A percentile compares a stretch with the other conserved stretches of the same genome.
Conservation (phyloP, 345 rosid species). For the Erysimum cheiranthoides region DNA sequence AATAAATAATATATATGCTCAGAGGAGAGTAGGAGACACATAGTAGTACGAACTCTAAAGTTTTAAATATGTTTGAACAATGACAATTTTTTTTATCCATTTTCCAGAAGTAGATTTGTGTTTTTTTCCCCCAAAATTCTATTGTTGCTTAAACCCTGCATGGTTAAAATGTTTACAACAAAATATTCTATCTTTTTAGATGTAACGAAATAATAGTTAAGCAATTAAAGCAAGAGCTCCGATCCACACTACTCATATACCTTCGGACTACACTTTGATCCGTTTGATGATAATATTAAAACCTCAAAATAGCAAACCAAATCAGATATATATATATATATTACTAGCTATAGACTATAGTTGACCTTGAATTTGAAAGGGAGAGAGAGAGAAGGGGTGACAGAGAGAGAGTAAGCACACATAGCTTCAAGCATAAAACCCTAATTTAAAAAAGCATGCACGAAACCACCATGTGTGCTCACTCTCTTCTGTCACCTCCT, state of each 20-base stretch:
- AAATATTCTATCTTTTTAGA: background rate
- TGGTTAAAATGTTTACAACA: background rate
- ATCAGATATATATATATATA: slow-evolving; percentile 6
- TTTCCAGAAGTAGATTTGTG: background rate
- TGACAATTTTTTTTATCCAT: background rate
- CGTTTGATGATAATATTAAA: background rate
- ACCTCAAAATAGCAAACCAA: slow-evolving; percentile 21
- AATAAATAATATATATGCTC: background rate
- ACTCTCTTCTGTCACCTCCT: slow-evolving; percentile 99
- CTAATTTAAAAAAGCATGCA: slow-evolving; percentile 55
- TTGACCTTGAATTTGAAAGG: background rate
- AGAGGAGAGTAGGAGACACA: background rate
- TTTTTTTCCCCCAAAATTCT: background rate
- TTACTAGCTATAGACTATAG: too few species aligned
- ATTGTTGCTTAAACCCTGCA: background rate
- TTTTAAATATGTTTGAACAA: background rate
- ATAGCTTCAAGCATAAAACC: slow-evolving; percentile 77
- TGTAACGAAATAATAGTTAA: background rate
- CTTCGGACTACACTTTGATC: background rate
- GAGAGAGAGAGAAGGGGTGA: slow-evolving; percentile 57
- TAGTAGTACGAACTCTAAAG: background rate
- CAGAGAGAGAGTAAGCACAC: slow-evolving; percentile 94
- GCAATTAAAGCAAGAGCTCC: background rate
- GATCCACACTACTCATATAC: slow-evolving; percentile 1
- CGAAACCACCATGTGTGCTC: slow-evolving; percentile 94